Percentiles rank a stretch among this genome's conserved stretches.
These are phyloP conservation scores for Rhodosporidiobolus sp. DNA, from an alignment of 768 basidiomycete species.

Conservation along the genomic window DNA sequence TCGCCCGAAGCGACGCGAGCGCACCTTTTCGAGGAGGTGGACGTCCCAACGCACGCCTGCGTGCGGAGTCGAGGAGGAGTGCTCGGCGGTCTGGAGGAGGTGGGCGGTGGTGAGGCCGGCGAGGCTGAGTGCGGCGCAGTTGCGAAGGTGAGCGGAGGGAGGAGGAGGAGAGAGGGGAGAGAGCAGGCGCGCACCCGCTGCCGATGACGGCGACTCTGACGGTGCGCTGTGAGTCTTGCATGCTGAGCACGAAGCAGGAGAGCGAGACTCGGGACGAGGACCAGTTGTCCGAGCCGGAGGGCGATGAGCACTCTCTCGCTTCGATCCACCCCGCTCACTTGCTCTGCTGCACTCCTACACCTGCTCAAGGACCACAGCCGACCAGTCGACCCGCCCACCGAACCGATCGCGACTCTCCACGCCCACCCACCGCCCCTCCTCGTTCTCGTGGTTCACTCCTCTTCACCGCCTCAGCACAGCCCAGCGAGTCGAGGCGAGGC, in stretches of 20 bases:
- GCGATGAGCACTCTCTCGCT: background rate
- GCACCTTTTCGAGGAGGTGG: slow-evolving; percentile 71
- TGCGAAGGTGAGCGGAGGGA: background rate
- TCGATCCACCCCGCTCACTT: too few relatives aligned
- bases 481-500: too few relatives aligned
- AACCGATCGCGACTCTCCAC: too few relatives aligned
- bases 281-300: background rate
- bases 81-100: slow-evolving; percentile 51
- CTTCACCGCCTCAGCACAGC: too few relatives aligned
- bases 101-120: slow-evolving; percentile 70
- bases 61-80: too few relatives aligned
- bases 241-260: background rate
- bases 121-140: slow-evolving; percentile 46
- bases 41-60: slow-evolving; percentile 59
- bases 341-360: too few relatives aligned
- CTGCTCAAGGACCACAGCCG: too few relatives aligned
- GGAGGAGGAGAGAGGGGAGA: background rate
- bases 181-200: slow-evolving; percentile 52
- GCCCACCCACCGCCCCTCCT: too few relatives aligned
- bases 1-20: slow-evolving; percentile 39
- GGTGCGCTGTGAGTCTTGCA: background rate
- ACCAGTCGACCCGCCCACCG: too few relatives aligned
- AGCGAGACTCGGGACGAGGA: background rate
- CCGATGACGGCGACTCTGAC: slow-evolving; percentile 69
- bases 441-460: too few relatives aligned